These are phyloP conservation scores for Eimeria necatrix DNA, from an alignment of 169 alveolate genomes.

Conservation along the genomic window DNA sequence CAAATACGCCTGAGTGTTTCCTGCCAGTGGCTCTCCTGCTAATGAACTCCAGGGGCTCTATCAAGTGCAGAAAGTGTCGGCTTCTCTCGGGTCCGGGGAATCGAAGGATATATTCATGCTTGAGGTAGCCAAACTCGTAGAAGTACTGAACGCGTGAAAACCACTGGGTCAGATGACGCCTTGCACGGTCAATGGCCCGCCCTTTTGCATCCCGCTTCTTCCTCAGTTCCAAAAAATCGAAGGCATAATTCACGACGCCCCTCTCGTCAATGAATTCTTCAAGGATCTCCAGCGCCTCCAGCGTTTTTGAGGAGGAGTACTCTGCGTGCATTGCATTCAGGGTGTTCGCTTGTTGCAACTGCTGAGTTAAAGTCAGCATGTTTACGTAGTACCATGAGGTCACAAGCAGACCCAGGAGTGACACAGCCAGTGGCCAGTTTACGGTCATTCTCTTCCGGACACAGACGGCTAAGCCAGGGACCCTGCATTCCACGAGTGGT, in stretches of 20 bases:
- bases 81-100: slow-evolving; percentile 79
- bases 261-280: slow-evolving; percentile 80
- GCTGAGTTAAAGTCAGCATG: slow-evolving; percentile 75
- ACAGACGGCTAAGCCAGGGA: not conserved
- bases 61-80: slow-evolving; percentile 67
- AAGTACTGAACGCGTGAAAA: slow-evolving; percentile 75
- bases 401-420: slow-evolving; percentile 54
- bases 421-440: slow-evolving; percentile 55
- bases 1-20: slow-evolving; percentile 76
- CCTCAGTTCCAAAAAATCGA: slow-evolving; percentile 52
- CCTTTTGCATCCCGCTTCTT: slow-evolving; percentile 70
- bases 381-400: slow-evolving; percentile 75
- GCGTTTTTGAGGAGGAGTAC: slow-evolving; percentile 67
- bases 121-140: slow-evolving; percentile 70
- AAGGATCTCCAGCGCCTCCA: slow-evolving; percentile 73
- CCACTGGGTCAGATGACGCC: slow-evolving; percentile 80
- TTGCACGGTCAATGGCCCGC: slow-evolving; percentile 70
- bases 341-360: slow-evolving; percentile 78
- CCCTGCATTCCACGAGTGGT: no score
- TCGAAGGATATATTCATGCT: slow-evolving; percentile 29
- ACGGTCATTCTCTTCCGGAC: not conserved
- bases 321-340: slow-evolving; percentile 77
- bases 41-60: slow-evolving; percentile 79
- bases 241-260: slow-evolving; percentile 67
- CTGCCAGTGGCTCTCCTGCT: slow-evolving; percentile 79